Conservation (phyloP, 2,329 filamentous ascomycete species). For the Talaromyces sp. region DNA sequence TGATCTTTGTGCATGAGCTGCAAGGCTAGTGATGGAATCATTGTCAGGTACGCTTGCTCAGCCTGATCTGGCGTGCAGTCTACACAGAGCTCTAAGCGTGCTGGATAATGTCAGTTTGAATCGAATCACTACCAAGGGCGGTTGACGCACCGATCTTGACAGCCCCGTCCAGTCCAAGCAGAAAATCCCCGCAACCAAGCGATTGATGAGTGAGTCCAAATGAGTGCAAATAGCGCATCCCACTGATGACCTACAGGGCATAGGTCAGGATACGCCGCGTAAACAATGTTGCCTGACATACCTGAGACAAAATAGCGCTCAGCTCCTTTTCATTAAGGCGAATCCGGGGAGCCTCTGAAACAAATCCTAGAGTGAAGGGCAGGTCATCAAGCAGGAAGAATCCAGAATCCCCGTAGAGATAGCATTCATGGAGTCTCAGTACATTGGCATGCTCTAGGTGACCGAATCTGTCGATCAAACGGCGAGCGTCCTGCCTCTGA, state of each 20-base stretch:
- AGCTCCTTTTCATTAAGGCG: conserved; percentile 17
- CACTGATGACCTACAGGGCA: conserved; percentile 23
- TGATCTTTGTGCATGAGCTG: conserved; percentile 34
- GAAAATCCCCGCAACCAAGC: conserved; percentile 30
- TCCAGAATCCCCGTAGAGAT: conserved; percentile 4
- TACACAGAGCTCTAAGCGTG: not conserved
- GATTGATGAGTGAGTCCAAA: conserved; percentile 24
- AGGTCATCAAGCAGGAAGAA: conserved; percentile 18
- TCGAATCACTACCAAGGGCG: not conserved
- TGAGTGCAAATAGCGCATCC: conserved; percentile 20
- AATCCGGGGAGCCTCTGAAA: conserved; percentile 9
- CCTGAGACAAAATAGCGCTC: conserved; percentile 12
- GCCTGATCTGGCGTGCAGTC: not conserved
- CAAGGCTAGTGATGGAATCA: conserved; percentile 30
- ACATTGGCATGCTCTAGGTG: conserved; percentile 7
- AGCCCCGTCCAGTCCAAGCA: conserved; percentile 26
- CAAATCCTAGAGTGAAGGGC: conserved; percentile 13
- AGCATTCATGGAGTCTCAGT: conserved; percentile 14
- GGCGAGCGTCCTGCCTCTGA: not conserved
- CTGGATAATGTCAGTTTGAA: conserved; percentile 13
- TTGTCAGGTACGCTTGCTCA: conserved; percentile 1
- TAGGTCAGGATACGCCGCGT: not conserved
- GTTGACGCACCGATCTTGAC: conserved; percentile 30
- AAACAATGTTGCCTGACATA: conserved; percentile 2
- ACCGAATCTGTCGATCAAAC: conserved; percentile 7